Evolutionary conservation across 208 protist genomes (phyloP).

Genomic region (Trichomonas gallinae): DNA sequence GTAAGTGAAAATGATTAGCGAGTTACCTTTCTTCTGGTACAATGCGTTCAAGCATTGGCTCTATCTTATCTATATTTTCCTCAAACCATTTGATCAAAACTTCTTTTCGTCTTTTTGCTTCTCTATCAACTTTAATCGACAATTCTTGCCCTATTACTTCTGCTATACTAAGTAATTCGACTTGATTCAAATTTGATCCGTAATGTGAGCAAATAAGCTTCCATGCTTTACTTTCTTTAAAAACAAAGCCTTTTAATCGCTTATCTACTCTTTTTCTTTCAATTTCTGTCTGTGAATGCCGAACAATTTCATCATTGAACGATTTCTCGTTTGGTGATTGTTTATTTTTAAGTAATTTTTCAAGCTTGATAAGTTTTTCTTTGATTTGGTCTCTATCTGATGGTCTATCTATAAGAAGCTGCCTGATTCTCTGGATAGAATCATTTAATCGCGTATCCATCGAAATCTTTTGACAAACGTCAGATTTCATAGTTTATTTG

Average conservation of each 20-base stretch:
- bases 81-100: neutral
- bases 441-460: too few species aligned
- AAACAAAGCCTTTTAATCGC: neutral
- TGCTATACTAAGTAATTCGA: neutral
- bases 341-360: too few species aligned
- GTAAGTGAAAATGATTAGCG: too few species aligned
- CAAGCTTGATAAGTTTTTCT: too few species aligned
- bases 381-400: too few species aligned
- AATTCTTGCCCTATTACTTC: neutral
- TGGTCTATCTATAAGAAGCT: too few species aligned
- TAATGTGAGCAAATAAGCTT: neutral
- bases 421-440: too few species aligned
- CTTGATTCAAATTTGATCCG: neutral
- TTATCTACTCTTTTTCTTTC: constrained; percentile 1
- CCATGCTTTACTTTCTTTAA: neutral
- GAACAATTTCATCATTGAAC: neutral
- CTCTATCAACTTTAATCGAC: neutral
- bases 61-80: neutral
- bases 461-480: too few species aligned
- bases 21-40: neutral
- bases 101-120: constrained; percentile 5
- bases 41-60: neutral
- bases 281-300: neutral
- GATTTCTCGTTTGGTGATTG: too few species aligned
- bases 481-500: too few species aligned